phyloP scores from a whole-genome alignment of 495 filamentous ascomycete genomes.

The Sphaerosporella brunnea region DNA sequence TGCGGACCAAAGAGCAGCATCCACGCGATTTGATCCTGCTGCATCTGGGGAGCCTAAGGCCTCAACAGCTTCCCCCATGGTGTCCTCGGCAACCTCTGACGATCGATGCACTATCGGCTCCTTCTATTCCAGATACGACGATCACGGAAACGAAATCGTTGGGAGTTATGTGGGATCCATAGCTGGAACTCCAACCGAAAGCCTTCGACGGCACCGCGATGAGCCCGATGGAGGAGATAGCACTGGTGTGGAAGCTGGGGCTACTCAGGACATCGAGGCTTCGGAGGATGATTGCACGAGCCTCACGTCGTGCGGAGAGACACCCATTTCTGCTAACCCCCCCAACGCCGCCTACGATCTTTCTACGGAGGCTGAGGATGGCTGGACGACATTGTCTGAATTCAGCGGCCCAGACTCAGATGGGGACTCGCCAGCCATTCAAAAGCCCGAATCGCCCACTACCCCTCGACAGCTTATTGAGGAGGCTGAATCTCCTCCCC shows the following conservation, averaged over 20 bases:
- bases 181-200: constrained; percentile 5
- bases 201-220: background rate
- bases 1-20: constrained; percentile 8
- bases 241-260: constrained; percentile 15
- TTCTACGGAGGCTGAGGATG: constrained; percentile 2
- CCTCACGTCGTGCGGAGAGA: constrained; percentile 19
- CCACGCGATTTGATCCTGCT: too few species aligned
- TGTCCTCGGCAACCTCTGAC: constrained; percentile 16
- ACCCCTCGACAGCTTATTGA: constrained; percentile 23
- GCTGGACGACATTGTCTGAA: constrained; percentile 2
- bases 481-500: constrained; percentile 16
- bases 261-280: background rate
- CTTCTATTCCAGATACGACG: constrained; percentile 25
- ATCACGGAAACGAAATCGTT: constrained; percentile 24
- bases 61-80: constrained; percentile 15
- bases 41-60: background rate
- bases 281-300: background rate
- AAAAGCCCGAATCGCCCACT: constrained; percentile 20
- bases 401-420: background rate
- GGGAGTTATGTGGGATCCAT: constrained; percentile 18
- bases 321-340: constrained; percentile 15
- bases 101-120: constrained; percentile 21
- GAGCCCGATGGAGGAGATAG: constrained; percentile 9
- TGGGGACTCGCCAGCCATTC: constrained; percentile 10
- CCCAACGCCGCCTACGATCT: background rate